Conservation (phyloP, 768 basidiomycete species). For the Kwoniella newhampshirensis region DNA sequence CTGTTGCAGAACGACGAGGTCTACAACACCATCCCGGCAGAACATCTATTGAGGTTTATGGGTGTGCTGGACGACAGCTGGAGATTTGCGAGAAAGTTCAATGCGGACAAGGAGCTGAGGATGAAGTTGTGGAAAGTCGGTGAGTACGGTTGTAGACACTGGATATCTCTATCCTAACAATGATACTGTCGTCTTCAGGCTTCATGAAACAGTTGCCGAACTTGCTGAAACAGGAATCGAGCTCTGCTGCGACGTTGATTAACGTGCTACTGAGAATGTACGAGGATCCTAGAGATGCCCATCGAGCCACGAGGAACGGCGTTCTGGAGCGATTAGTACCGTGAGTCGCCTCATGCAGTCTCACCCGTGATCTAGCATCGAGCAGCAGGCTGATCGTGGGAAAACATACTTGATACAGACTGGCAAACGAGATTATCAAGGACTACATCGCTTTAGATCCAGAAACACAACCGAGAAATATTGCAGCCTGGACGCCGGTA, state of each 20-base stretch:
- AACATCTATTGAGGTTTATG: conserved; percentile 89
- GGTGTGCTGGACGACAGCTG: conserved; percentile 94
- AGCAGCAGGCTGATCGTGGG: not conserved
- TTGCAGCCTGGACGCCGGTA: conserved; percentile 97
- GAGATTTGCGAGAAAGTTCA: conserved; percentile 94
- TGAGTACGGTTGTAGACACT: conserved; percentile 56
- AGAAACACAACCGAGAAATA: conserved; percentile 92
- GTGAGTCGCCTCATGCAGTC: conserved; percentile 59
- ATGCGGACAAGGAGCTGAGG: conserved; percentile 94
- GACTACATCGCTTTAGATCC: conserved; percentile 86
- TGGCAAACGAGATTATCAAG: conserved; percentile 80
- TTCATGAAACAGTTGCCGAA: conserved; percentile 99
- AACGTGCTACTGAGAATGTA: conserved; percentile 92
- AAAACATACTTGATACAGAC: conserved; percentile 57
- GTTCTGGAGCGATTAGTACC: conserved; percentile 68
- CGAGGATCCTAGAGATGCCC: conserved; percentile 80
- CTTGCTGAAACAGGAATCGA: conserved; percentile 95
- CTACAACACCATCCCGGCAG: conserved; percentile 89
- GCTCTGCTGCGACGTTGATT: conserved; percentile 90
- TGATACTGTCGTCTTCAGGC: conserved; percentile 58
- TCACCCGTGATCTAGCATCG: conserved; percentile 3
- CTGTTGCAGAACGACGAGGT: conserved; percentile 87
- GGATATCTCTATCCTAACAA: not conserved
- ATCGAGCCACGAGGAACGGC: conserved; percentile 61
- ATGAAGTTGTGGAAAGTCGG: conserved; percentile 99